phyloP scores from a whole-genome alignment of 352 stramenopile species.

The Peronospora belbahrii region DNA sequence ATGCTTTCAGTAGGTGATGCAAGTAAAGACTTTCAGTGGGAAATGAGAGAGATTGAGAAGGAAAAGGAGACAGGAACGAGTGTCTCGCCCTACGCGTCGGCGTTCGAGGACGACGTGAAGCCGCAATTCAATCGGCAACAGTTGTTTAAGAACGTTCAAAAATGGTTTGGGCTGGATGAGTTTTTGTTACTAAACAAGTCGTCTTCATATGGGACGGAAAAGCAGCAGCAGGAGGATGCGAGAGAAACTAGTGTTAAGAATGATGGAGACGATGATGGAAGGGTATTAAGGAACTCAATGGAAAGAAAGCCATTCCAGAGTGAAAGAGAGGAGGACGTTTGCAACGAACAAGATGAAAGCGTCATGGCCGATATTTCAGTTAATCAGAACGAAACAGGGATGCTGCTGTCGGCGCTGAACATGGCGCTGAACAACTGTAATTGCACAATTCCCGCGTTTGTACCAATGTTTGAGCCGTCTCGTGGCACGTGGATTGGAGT shows the following conservation, averaged over 20 bases:
- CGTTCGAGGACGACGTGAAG: constrained; percentile 19
- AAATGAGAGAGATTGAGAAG: no score
- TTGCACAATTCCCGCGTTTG: constrained; percentile 73
- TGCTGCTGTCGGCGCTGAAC: constrained; percentile 62
- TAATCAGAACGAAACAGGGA: constrained; percentile 54
- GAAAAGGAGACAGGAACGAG: background rate
- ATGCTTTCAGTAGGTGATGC: no score
- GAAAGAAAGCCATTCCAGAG: background rate
- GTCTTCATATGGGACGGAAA: constrained; percentile 8
- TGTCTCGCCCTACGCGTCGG: constrained; percentile 9
- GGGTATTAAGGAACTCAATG: background rate
- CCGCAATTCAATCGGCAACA: constrained; percentile 18
- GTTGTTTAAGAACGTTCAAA: constrained; percentile 36
- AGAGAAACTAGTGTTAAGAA: background rate
- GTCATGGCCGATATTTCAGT: constrained; percentile 34
- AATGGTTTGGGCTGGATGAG: constrained; percentile 68
- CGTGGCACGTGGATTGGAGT: constrained; percentile 58
- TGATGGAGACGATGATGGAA: background rate
- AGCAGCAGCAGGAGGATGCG: constrained; percentile 7
- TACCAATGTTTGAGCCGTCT: constrained; percentile 48
- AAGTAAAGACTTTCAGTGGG: no score
- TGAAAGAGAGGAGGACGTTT: background rate
- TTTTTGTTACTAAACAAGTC: constrained; percentile 53
- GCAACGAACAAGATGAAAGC: constrained; percentile 8
- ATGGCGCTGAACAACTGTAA: constrained; percentile 76